phyloP scores from a whole-genome alignment of 192 early-diverging fungal species.

The Coemansia sp. region DNA sequence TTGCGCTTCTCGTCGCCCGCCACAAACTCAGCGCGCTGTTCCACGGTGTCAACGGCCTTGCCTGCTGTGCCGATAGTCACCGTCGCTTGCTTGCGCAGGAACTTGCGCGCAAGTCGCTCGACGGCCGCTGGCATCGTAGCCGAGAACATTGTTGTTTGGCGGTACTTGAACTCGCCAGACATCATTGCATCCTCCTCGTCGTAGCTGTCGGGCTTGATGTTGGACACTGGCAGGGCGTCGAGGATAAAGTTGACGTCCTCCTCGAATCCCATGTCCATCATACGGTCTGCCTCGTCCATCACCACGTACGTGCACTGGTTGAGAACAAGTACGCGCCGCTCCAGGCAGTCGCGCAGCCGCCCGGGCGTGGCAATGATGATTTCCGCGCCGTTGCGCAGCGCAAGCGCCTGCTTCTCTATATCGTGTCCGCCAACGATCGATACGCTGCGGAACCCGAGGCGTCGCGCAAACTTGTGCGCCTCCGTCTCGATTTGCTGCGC shows the following conservation, averaged over 20 bases:
- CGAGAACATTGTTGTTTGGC: conserved; percentile 99
- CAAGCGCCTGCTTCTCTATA: conserved; percentile 85
- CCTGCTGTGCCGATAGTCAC: conserved; percentile 97
- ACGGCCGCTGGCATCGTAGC: conserved; percentile 97
- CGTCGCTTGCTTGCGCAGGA: conserved; percentile 85
- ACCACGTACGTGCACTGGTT: conserved; percentile 96
- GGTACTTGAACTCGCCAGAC: conserved; percentile 54
- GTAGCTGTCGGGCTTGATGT: conserved; percentile 81
- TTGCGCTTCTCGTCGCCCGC: conserved; percentile 75
- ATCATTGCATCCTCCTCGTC: conserved; percentile 32
- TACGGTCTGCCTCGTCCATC: conserved; percentile 98
- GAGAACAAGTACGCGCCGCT: conserved; percentile 84
- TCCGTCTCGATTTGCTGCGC: conserved; percentile 97
- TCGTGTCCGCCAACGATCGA: conserved; percentile 85
- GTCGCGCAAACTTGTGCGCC: conserved; percentile 83
- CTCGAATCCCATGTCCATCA: conserved; percentile 95
- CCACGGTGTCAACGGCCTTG: conserved; percentile 93
- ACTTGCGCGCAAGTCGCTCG: conserved; percentile 91
- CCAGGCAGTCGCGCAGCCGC: conserved; percentile 88
- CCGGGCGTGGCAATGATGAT: conserved; percentile 99
- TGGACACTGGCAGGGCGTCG: conserved; percentile 87
- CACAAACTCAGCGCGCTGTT: conserved; percentile 94
- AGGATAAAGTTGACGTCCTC: conserved; percentile 94
- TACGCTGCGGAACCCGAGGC: conserved; percentile 82
- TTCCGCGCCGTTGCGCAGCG: conserved; percentile 87